Base-by-base conservation (phyloP, 2,329 filamentous ascomycete genomes). In the Xylaria sp. region DNA sequence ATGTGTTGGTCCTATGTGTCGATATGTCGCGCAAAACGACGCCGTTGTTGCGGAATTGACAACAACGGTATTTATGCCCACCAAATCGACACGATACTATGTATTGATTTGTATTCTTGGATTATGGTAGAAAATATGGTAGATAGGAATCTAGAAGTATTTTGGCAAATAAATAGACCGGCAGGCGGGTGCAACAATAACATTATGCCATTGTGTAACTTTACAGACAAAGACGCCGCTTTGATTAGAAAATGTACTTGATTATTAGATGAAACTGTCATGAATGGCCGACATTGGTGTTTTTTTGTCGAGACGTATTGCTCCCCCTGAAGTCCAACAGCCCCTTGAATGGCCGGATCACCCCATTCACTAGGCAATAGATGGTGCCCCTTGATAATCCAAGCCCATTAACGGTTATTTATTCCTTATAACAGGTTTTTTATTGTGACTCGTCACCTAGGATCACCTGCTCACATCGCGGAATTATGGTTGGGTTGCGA, bases 141-240 rank as follows among this genome's bases (percentile, higher is more conserved):
- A 15, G n/a, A 44, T n/a, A n/a, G n/a, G n/a, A n/a, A n/a, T n/a
- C n/a, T n/a, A n/a, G n/a, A n/a, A 4, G 29, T 7, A 31, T 31
- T 31, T 31, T 31, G 29, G 29, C 29, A 31, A 7, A 31, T 3
- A 31, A 31, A 31, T 31, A 45, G 20, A 22, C 20, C 9, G 15
- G 42, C n/a, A 45, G 20, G 42, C 42, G 42, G 42, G 42, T 45
- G 20, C 20, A 45, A 45, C 42, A 45, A 45, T 45, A 45, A 25
- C 42, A 45, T 45, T 25, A 11, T 45, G 42, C 9, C n/a, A 22
- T 22, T 25, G 42, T 45, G 42, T 25, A 22, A 13, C 42, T 25
- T 45, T 22, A 9, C 11, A 22, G 20, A 45, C 7, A 45, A 11
- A 45, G 9, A 25, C 2, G 42, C 42, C 25, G 42, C 9, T 25